These are phyloP conservation scores for Allantophomopsis cytisporea DNA, from an alignment of 2,329 filamentous ascomycete species.

Conservation along the genomic window DNA sequence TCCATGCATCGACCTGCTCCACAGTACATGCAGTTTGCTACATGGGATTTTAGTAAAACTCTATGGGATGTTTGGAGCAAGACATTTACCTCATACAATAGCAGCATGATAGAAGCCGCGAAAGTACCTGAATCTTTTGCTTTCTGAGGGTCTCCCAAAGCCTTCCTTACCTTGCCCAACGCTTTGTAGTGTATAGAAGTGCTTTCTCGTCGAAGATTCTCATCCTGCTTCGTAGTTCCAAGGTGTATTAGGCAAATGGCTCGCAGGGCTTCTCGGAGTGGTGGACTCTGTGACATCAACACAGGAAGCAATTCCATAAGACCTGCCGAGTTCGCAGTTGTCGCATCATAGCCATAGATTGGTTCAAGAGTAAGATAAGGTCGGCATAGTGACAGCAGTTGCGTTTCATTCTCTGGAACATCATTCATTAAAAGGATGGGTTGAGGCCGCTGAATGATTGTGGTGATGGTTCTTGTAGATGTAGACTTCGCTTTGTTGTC, in stretches of 20 bases:
- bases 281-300: not conserved
- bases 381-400: too few species aligned
- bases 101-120: not conserved
- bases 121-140: not conserved
- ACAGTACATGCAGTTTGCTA: slow-evolving; percentile 15
- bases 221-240: not conserved
- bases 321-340: too few species aligned
- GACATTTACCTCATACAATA: not conserved
- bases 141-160: too few species aligned
- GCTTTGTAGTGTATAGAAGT: not conserved
- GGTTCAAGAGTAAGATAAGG: too few species aligned
- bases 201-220: not conserved
- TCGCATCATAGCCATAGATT: too few species aligned
- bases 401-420: too few species aligned
- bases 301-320: too few species aligned
- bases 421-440: too few species aligned
- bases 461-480: too few species aligned
- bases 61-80: not conserved
- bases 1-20: slow-evolving; percentile 18
- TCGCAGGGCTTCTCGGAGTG: not conserved
- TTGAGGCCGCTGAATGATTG: too few species aligned
- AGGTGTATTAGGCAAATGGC: not conserved
- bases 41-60: not conserved
- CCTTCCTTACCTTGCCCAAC: not conserved
- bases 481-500: too few species aligned